Percentiles rank a stretch among this genome's conserved stretches.
phyloP scores from a whole-genome alignment of 352 stramenopile species.

The Phytophthora sansomeana region DNA sequence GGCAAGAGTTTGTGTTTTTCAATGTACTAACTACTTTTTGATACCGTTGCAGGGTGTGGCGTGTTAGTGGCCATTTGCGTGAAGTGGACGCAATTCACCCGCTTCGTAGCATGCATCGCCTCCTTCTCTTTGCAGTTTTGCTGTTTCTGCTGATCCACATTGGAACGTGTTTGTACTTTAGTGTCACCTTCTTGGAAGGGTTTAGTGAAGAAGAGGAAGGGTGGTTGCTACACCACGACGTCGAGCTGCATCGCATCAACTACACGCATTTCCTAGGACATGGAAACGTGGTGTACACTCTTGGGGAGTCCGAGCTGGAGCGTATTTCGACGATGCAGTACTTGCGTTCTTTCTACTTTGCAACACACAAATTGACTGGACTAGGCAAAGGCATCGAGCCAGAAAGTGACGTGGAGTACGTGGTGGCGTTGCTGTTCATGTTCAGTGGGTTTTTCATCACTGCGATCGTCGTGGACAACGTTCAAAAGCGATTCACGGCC shows the following conservation, averaged over 20 bases:
- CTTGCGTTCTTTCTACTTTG: conserved; percentile 53
- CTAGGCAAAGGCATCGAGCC: conserved; percentile 55
- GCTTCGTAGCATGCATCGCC: conserved; percentile 21
- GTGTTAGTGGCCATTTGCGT: conserved; percentile 30
- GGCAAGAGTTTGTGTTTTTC: neutral
- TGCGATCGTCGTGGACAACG: conserved; percentile 58
- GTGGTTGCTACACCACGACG: conserved; percentile 38
- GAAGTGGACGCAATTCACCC: conserved; percentile 39
- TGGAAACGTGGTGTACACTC: conserved; percentile 7
- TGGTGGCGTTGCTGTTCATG: conserved; percentile 52
- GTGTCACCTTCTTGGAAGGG: conserved; percentile 38
- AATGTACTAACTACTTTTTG: neutral
- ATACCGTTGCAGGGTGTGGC: conserved; percentile 37
- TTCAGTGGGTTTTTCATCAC: conserved; percentile 59
- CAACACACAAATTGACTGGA: conserved; percentile 44
- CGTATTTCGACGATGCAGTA: conserved; percentile 46
- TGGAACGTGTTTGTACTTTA: conserved; percentile 44
- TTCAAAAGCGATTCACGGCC: conserved; percentile 63
- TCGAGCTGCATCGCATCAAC: conserved; percentile 29
- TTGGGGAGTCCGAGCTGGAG: conserved; percentile 11
- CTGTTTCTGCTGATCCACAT: conserved; percentile 45
- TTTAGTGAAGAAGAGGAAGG: conserved; percentile 35
- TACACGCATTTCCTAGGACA: conserved; percentile 18
- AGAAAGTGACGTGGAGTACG: conserved; percentile 39
- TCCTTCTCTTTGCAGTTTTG: conserved; percentile 28